Evolutionary conservation across 805 yeast species (phyloP).

Genomic region (Metschnikowia lochheadii): DNA sequence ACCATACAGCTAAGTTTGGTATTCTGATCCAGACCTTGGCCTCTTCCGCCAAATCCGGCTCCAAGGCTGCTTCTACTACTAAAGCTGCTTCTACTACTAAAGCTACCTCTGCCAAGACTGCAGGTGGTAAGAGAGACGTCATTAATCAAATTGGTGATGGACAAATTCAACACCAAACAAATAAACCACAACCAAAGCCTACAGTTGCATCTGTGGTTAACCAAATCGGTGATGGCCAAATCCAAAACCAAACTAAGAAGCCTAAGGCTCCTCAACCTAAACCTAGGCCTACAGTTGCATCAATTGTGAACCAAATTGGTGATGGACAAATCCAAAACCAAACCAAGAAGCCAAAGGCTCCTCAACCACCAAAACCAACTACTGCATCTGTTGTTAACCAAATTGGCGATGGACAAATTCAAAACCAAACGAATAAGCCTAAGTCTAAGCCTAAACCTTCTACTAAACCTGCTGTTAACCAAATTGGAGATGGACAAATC

Average conservation of each 20-base stretch:
- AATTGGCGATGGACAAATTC: constrained; percentile 46
- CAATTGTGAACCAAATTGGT: constrained; percentile 15
- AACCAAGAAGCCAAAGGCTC: constrained; percentile 3
- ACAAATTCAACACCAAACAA: constrained; percentile 15
- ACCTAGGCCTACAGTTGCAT: constrained; percentile 13
- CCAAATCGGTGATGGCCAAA: constrained; percentile 31
- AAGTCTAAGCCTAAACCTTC: not conserved
- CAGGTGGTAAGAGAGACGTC: constrained; percentile 25
- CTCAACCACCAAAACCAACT: constrained; percentile 8
- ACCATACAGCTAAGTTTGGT: constrained; percentile 57
- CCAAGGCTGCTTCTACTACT: too few relatives aligned
- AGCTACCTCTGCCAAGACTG: too few relatives aligned
- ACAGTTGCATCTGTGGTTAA: constrained; percentile 30
- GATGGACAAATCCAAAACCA: constrained; percentile 18
- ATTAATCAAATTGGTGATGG: constrained; percentile 44
- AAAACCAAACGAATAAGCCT: constrained; percentile 33
- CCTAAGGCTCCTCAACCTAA: constrained; percentile 9
- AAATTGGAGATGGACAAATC: constrained; percentile 26
- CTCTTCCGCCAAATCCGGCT: constrained; percentile 20
- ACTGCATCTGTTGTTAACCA: constrained; percentile 41
- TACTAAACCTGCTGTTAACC: constrained; percentile 21
- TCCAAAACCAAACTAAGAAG: constrained; percentile 17
- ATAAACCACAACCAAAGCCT: constrained; percentile 12
- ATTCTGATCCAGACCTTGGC: constrained; percentile 56
- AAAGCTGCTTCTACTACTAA: too few relatives aligned